phyloP scores from a whole-genome alignment of 495 filamentous ascomycete genomes.

The Chaetomium fimeti region DNA sequence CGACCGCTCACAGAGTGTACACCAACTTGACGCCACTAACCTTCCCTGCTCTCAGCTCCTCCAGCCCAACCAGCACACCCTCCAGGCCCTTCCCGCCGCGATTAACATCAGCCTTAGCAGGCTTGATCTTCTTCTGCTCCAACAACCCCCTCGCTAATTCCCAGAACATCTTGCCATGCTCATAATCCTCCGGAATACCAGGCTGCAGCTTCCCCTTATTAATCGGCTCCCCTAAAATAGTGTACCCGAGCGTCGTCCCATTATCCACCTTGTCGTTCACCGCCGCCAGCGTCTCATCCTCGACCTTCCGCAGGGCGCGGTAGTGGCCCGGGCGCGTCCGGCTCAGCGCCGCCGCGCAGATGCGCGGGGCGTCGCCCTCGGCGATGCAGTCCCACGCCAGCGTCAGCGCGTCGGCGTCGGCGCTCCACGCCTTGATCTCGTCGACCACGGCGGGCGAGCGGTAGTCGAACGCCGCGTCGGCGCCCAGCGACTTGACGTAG shows the following conservation, averaged over 20 bases:
- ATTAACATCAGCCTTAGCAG: conserved; percentile 33
- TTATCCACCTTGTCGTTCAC: conserved; percentile 36
- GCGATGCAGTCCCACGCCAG: conserved; percentile 42
- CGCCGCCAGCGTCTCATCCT: conserved; percentile 21
- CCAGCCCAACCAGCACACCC: conserved; percentile 37
- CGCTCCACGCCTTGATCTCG: conserved; percentile 37
- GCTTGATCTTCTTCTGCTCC: conserved; percentile 33
- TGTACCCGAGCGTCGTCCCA: conserved; percentile 34
- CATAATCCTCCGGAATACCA: conserved; percentile 29
- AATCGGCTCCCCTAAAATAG: conserved; percentile 29
- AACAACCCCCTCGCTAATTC: conserved; percentile 27
- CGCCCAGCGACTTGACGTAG: conserved; percentile 44
- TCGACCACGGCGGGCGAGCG: conserved; percentile 35
- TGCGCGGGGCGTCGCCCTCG: conserved; percentile 14
- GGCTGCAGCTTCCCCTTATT: conserved; percentile 1
- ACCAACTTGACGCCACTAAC: conserved; percentile 43
- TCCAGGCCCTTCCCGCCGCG: conserved; percentile 38
- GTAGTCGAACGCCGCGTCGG: conserved; percentile 50
- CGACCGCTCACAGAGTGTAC: conserved; percentile 33
- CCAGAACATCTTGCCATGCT: conserved; percentile 33
- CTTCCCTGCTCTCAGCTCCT: conserved; percentile 36
- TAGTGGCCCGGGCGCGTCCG: conserved; percentile 25
- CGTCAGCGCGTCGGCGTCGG: conserved; percentile 24
- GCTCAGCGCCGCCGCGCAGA: conserved; percentile 35
- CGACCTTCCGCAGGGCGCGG: conserved; percentile 29